A percentile compares a stretch with the other conserved stretches of the same genome.
Evolutionary conservation across 1,139 yeast species (phyloP).

Genomic region (Saccharomyces pastorianus): DNA sequence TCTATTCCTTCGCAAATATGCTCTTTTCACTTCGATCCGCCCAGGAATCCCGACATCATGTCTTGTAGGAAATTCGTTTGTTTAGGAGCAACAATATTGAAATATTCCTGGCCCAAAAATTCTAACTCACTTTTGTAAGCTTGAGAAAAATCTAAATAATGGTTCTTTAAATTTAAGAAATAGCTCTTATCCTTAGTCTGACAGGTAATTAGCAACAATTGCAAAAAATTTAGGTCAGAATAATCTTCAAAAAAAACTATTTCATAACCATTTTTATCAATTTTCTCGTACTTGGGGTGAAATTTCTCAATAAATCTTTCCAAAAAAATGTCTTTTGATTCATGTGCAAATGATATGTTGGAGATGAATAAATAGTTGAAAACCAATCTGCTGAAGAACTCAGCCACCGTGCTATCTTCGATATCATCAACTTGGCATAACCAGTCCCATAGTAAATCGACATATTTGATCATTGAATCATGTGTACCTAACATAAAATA

Average conservation of each 20-base stretch:
- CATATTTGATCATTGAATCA: slow-evolving; percentile 48
- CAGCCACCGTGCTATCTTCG: slow-evolving; percentile 30
- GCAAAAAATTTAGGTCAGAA: slow-evolving; percentile 57
- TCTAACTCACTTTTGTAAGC: slow-evolving; percentile 39
- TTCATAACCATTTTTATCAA: slow-evolving; percentile 23
- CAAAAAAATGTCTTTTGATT: slow-evolving; percentile 32
- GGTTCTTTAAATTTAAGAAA: slow-evolving; percentile 44
- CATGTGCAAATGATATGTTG: slow-evolving; percentile 52
- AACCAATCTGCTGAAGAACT: slow-evolving; percentile 53
- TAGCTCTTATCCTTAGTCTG: slow-evolving; percentile 45
- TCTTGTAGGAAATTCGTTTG: slow-evolving; percentile 69
- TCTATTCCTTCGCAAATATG: neutral
- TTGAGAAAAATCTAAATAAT: slow-evolving; percentile 39
- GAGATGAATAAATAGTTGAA: slow-evolving; percentile 60
- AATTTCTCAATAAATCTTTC: slow-evolving; percentile 34
- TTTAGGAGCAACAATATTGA: slow-evolving; percentile 50
- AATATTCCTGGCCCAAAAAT: slow-evolving; percentile 47
- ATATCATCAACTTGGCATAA: slow-evolving; percentile 30
- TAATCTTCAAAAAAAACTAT: slow-evolving; percentile 28
- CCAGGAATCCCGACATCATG: slow-evolving; percentile 74
- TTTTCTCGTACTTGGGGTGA: slow-evolving; percentile 11
- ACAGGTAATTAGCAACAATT: slow-evolving; percentile 56
- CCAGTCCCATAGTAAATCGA: slow-evolving; percentile 54
- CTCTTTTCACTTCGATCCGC: slow-evolving; percentile 23
- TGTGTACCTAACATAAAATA: slow-evolving; percentile 63